Evolutionary conservation across 1,139 yeast genomes (phyloP).

Genomic region (Geotrichum citri-aurantii): DNA sequence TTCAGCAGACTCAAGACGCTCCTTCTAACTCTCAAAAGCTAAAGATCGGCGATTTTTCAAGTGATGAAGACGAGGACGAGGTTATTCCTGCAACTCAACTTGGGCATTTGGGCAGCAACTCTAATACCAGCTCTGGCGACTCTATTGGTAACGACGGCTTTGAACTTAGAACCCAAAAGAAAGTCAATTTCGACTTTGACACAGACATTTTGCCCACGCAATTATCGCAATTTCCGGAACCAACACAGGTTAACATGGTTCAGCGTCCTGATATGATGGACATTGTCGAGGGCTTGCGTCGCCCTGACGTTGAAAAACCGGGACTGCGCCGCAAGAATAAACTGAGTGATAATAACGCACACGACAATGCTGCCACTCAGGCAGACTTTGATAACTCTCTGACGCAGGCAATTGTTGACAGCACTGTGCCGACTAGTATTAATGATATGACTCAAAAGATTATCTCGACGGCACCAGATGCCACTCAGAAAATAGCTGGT

Average conservation of each 20-base stretch:
- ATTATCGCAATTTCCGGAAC: conserved; percentile 20
- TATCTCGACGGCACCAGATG: background rate
- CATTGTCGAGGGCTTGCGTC: background rate
- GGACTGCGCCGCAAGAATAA: background rate
- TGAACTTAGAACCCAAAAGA: background rate
- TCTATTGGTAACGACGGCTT: background rate
- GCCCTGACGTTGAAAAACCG: background rate
- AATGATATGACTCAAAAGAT: background rate
- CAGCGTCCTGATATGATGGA: background rate
- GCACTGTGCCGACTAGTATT: background rate
- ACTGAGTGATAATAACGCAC: background rate
- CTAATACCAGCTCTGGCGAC: background rate
- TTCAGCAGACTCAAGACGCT: conserved; percentile 4
- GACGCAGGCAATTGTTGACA: background rate
- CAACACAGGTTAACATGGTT: conserved; percentile 15
- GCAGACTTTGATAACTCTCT: background rate
- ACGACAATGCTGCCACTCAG: background rate
- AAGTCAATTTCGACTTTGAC: background rate
- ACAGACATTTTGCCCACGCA: conserved; percentile 17
- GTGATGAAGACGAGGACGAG: background rate
- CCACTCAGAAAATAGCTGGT: background rate
- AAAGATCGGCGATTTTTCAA: background rate
- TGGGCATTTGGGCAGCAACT: background rate
- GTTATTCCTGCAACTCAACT: background rate
- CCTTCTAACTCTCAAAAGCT: background rate